phyloP scores from a whole-genome alignment of 2,329 filamentous ascomycete species.

The Ramularia endophylla region DNA sequence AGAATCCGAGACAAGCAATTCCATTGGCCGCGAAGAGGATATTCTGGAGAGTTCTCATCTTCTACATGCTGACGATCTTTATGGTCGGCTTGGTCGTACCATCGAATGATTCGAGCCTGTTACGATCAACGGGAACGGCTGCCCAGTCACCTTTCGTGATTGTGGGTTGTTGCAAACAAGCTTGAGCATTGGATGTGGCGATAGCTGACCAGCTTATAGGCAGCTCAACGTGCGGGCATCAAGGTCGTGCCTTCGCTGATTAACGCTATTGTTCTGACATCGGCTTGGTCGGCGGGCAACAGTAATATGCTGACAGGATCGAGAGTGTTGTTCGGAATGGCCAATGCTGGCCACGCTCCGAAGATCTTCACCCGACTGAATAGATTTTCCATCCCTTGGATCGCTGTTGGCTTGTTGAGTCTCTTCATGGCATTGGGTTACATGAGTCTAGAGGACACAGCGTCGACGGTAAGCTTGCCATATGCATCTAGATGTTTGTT shows the following conservation, averaged over 20 bases:
- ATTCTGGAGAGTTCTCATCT: constrained; percentile 29
- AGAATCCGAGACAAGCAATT: constrained; percentile 43
- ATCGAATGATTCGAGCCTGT: constrained; percentile 26
- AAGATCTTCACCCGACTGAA: constrained; percentile 30
- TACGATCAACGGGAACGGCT: constrained; percentile 24
- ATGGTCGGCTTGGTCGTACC: constrained; percentile 27
- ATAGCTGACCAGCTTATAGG: constrained; percentile 19
- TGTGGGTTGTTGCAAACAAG: not conserved
- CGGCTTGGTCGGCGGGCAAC: constrained; percentile 54
- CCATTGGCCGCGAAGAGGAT: constrained; percentile 28
- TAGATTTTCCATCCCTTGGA: constrained; percentile 15
- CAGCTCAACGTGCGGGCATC: constrained; percentile 56
- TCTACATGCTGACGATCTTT: constrained; percentile 27
- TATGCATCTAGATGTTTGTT: no score
- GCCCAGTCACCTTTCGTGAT: constrained; percentile 58
- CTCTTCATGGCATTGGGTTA: constrained; percentile 17
- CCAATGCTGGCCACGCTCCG: constrained; percentile 43
- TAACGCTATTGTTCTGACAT: constrained; percentile 59
- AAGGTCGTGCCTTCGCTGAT: constrained; percentile 56
- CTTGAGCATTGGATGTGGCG: not conserved
- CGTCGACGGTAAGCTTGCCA: no score
- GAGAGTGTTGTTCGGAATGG: constrained; percentile 17
- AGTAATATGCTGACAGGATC: constrained; percentile 30
- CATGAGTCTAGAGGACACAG: constrained; percentile 18
- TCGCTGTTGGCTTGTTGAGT: constrained; percentile 10